Base-by-base conservation (phyloP, 2,329 filamentous ascomycete species). In the Penicillium expansum region DNA sequence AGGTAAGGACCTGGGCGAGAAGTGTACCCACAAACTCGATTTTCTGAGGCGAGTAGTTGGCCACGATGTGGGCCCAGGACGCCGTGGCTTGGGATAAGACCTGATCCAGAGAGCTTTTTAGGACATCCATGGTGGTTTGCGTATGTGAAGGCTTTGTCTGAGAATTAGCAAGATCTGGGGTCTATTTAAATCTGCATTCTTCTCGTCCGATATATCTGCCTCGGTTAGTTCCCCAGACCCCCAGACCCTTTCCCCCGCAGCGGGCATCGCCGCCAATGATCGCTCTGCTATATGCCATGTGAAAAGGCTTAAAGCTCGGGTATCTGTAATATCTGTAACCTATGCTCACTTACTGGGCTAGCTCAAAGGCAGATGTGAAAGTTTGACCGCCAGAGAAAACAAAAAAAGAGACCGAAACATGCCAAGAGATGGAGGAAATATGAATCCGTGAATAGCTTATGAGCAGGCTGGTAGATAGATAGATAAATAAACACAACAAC, bases 1-100 rank as follows among this genome's bases (percentile, higher is more conserved):
- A 71, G 7, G 60, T 39, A 4, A 68, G 2, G 11, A 66, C 3
- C 35, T 71, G 68, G 8, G 65, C 30, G 1, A 68, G 24, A 4
- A 72, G 56, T 3, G 66, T 67, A 1, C 69, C 68, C 4, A 61
- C 32, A 18, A 72, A 67, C 52, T 71, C 69, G 39, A 71, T 70
- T 20, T 55, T 47, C 37, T 62, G 62, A 0, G 65, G 56, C 3
- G 65, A 65, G 43, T 66, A 60, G 6, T 54, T 56, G 6, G 55
- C 20, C 42, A 67, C 61, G 35, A 66, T 55, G 10, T 54, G 18
- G 5, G 56, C 24, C 66, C 65, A 68, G 29, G 55, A 42, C 6
- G 30, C 50, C 16, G 48, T 32, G 20, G 50, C 54, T 30, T 47
- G 52, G 13, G 32, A 13, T 5, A 57, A 10, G 67, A 61, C 5